Conservation (phyloP, 2,329 filamentous ascomycete species). For the Macrophomina phaseolina region DNA sequence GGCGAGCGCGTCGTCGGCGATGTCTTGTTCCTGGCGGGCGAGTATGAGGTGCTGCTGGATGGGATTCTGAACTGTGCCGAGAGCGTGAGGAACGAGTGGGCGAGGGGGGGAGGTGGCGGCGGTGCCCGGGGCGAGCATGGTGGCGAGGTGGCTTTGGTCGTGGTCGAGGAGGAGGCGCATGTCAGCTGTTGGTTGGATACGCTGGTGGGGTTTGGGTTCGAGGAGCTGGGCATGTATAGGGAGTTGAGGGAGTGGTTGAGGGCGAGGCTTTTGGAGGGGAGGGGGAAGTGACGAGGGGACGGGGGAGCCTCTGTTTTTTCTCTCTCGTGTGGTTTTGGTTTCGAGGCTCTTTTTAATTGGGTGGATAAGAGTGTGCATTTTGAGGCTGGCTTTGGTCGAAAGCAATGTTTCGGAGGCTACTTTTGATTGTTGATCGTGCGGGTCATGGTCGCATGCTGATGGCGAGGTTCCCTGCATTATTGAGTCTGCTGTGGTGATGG, state of each 20-base stretch:
- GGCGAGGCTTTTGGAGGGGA: neutral
- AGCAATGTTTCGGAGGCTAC: no score
- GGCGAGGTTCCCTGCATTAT: no score
- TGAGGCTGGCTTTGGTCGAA: no score
- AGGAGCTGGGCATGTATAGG: slow-evolving; percentile 14
- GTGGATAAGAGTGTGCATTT: no score
- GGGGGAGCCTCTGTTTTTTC: no score
- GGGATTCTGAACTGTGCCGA: slow-evolving; percentile 7
- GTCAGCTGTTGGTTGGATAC: neutral
- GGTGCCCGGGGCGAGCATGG: neutral
- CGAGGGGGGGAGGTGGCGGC: no score
- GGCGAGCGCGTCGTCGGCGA: neutral
- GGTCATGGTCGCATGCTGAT: neutral
- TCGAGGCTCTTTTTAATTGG: no score
- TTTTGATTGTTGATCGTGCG: neutral
- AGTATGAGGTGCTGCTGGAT: slow-evolving; percentile 23
- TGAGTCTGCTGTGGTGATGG: no score
- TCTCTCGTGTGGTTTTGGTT: no score
- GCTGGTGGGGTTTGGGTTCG: neutral
- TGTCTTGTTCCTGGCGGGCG: slow-evolving; percentile 9
- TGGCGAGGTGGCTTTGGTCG: slow-evolving; percentile 1
- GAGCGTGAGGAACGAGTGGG: slow-evolving; percentile 21
- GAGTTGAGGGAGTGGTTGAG: slow-evolving; percentile 18
- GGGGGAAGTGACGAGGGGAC: neutral
- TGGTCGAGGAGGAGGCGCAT: slow-evolving; percentile 3